phyloP scores from a whole-genome alignment of 2,329 filamentous ascomycete genomes.

The Nemania sp. region DNA sequence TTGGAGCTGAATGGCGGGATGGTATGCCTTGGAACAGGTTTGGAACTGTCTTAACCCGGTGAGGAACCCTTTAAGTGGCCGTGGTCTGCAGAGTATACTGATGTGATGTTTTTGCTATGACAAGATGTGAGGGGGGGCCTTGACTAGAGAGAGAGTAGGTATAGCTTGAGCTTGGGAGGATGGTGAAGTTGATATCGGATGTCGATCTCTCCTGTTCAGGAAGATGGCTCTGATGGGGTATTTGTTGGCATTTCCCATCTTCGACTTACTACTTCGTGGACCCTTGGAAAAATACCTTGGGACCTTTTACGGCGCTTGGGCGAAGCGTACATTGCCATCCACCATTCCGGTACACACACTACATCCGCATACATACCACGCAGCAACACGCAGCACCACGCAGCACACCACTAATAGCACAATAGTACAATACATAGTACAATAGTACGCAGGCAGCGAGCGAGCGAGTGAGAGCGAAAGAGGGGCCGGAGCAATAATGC shows the following conservation, averaged over 20 bases:
- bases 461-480: too few species aligned
- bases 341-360: slow-evolving; percentile 29
- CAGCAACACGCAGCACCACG: slow-evolving; percentile 5
- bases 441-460: slow-evolving; percentile 16
- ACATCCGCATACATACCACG: too few species aligned
- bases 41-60: slow-evolving; percentile 5
- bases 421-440: too few species aligned
- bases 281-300: slow-evolving; percentile 17
- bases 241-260: slow-evolving; percentile 37
- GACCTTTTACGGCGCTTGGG: slow-evolving; percentile 25
- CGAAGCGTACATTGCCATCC: slow-evolving; percentile 10
- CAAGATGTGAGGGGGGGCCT: slow-evolving; percentile 22
- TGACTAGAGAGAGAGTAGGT: slow-evolving; percentile 9
- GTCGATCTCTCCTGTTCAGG: slow-evolving; percentile 39
- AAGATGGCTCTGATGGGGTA: slow-evolving; percentile 26
- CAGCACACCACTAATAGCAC: background rate
- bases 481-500: slow-evolving; percentile 35
- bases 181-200: slow-evolving; percentile 34
- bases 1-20: slow-evolving; percentile 15
- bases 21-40: slow-evolving; percentile 9
- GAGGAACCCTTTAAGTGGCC: slow-evolving; percentile 2
- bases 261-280: slow-evolving; percentile 35
- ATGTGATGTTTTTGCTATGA: slow-evolving; percentile 18
- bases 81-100: slow-evolving; percentile 10
- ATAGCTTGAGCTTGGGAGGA: slow-evolving; percentile 23